Base-by-base conservation (phyloP, 2,329 filamentous ascomycete genomes). In the Ceratocystis cacaofunesta region DNA sequence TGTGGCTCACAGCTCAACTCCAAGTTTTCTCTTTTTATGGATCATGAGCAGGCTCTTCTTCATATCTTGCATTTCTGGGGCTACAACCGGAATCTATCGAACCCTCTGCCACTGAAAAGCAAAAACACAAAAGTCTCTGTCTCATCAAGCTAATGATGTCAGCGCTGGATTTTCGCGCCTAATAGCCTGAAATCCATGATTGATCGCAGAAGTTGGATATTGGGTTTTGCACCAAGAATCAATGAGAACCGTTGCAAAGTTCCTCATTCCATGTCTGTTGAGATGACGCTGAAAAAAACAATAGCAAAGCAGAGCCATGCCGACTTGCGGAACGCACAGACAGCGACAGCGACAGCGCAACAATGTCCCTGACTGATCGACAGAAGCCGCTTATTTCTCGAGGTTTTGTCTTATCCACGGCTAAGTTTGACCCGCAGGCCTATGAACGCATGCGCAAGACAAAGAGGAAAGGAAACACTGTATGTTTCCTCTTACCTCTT, bases 321-420 rank as follows among this genome's bases (percentile, higher is more conserved):
- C 52, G 28, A 57, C 52, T 22, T 36, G 28, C 55, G 55, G 55
- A 36, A 22, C 55, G 55, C 55, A 58, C 55, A 58, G 55, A 58
- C 55, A 36, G 32, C 55, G 55, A 52, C 48, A 28, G 48, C n/a
- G n/a, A 50, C 46, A 25, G 17, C 22, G 8, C 28, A 7, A 36
- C 28, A 30, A 32, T 36, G 30, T 32, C 32, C 55, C n/a, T 58
- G 28, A 8, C 28, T 36, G 55, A 58, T 58, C 55, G 55, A 30
- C 55, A 58, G 32, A 58, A 28, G n/a, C 28, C 55, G 28, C 25
- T 58, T 58, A 36, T 58, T 58, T 8, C 22, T 28, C 55, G 55
- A 58, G 55, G 15, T 58, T 19, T 28, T 36, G 28, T 41, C 36
- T 41, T 15, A 36, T 30, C n/a, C 17, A 58, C 15, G 55, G 55